These are phyloP conservation scores for Xylaria bambusicola DNA, from an alignment of 495 filamentous ascomycete species.

Conservation along the genomic window DNA sequence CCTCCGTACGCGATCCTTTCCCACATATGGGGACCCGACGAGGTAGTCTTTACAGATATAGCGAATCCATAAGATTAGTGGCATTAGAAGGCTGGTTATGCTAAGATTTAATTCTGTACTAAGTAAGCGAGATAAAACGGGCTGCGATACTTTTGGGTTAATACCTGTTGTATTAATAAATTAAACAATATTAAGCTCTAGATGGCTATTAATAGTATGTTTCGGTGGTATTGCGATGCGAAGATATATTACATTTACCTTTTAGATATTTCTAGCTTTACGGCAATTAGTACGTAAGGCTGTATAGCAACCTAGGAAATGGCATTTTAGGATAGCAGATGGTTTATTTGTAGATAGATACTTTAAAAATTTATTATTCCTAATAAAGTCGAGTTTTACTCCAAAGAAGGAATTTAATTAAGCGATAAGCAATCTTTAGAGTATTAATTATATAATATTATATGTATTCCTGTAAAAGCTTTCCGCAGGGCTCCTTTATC, in stretches of 20 bases:
- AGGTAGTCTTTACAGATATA: slow-evolving; percentile 30
- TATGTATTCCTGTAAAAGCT: background rate
- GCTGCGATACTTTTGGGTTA: slow-evolving; percentile 18
- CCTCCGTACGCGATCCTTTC: slow-evolving; percentile 35
- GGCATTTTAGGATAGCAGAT: background rate
- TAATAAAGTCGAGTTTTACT: background rate
- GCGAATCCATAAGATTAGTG: slow-evolving; percentile 24
- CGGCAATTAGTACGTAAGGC: background rate
- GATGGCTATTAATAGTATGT: slow-evolving; percentile 41
- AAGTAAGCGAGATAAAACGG: slow-evolving; percentile 10
- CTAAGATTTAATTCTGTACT: slow-evolving; percentile 15
- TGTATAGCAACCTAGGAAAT: background rate
- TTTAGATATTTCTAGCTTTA: slow-evolving; percentile 5
- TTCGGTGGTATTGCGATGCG: slow-evolving; percentile 18
- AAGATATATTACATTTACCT: slow-evolving; percentile 15
- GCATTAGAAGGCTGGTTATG: slow-evolving; percentile 20
- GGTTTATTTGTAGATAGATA: slow-evolving; percentile 5
- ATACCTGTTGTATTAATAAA: slow-evolving; percentile 13
- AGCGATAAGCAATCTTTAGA: slow-evolving; percentile 1
- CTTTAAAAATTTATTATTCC: background rate
- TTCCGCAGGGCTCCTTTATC: slow-evolving; percentile 10
- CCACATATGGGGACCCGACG: slow-evolving; percentile 36
- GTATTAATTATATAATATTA: slow-evolving; percentile 1
- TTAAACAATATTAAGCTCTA: background rate
- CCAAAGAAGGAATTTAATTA: background rate